These are phyloP conservation scores for Tylopilus sp. DNA, from an alignment of 1,284 basidiomycete species.

Conservation along the genomic window DNA sequence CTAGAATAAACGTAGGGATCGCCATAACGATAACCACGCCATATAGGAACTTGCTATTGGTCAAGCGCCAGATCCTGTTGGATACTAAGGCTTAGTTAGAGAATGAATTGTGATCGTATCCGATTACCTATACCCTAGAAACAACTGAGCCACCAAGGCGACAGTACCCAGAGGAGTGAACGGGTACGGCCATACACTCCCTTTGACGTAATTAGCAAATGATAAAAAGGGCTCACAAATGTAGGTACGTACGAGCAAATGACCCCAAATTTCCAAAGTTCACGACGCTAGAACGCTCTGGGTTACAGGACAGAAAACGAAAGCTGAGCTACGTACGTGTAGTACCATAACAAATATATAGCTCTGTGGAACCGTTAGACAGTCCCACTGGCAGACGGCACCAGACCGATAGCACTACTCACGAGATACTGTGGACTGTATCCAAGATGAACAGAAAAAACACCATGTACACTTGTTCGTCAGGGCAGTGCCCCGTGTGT, in stretches of 20 bases:
- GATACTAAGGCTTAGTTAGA: constrained; percentile 14
- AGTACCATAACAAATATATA: constrained; percentile 32
- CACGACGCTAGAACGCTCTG: too few relatives aligned
- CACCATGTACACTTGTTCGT: constrained; percentile 51
- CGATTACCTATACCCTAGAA: constrained; percentile 24
- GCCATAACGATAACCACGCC: constrained; percentile 46
- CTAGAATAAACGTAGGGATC: constrained; percentile 49
- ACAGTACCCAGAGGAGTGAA: constrained; percentile 58
- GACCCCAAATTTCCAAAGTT: too few relatives aligned
- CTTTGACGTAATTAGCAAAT: constrained; percentile 13
- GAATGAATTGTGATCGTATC: too few relatives aligned
- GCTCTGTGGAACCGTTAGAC: constrained; percentile 10
- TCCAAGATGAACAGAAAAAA: constrained; percentile 54
- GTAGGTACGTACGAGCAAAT: too few relatives aligned
- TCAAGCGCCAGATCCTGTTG: constrained; percentile 44
- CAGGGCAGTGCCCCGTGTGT: too few relatives aligned
- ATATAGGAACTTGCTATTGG: constrained; percentile 46
- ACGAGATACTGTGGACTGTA: constrained; percentile 52
- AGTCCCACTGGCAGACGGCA: too few relatives aligned
- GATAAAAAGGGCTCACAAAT: not conserved
- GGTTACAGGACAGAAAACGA: too few relatives aligned
- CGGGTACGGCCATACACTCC: constrained; percentile 49
- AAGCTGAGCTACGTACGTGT: constrained; percentile 25
- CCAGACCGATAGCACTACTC: constrained; percentile 9
- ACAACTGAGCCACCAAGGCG: constrained; percentile 49